Conservation (phyloP, 306 rosid genomes). For the Medicago truncatula region MtrunA17r5.0-ANR NC_053049.1:12072501-12073000, state of each 20-base stretch:
- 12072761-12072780: conserved; percentile 50
- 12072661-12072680: too few species aligned
- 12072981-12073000: neutral
- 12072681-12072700: conserved; percentile 39
- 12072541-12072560: too few species aligned
- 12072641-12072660: too few species aligned
- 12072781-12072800: conserved; percentile 43
- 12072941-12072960: conserved; percentile 30
- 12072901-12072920: conserved; percentile 52
- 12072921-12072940: conserved; percentile 49
- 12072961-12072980: neutral
- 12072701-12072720: conserved; percentile 55
- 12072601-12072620: too few species aligned
- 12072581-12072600: too few species aligned
- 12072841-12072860: conserved; percentile 51
- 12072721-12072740: conserved; percentile 42
- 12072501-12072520: too few species aligned
- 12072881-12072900: conserved; percentile 45
- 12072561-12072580: too few species aligned
- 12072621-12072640: too few species aligned
- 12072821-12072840: conserved; percentile 48
- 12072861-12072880: conserved; percentile 50
- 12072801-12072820: conserved; percentile 18
- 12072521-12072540: too few species aligned
- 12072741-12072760: conserved; percentile 46